Evolutionary conservation across 495 filamentous ascomycete genomes (phyloP), one percentile per base, ranked within the genome.

Genomic region (Penicillium lividum): DNA sequence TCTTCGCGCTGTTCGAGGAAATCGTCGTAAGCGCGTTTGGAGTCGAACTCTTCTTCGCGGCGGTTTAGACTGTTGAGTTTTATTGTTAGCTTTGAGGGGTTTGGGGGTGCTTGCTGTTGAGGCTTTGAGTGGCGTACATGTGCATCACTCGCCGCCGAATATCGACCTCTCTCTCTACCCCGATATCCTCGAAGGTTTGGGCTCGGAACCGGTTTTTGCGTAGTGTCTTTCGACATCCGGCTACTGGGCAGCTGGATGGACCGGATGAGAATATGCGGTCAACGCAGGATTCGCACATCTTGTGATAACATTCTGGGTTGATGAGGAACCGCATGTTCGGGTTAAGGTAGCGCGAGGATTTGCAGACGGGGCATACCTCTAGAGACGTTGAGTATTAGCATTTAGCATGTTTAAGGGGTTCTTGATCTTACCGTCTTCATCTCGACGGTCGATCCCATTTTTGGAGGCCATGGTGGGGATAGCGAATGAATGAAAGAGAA

Each of bases 231-330:
- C 82, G 81, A 73, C 94, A 99, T 16, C 87, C 89, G 1, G 92
- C 88, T 56, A 96, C 89, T 5, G 94, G 94, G 63, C 94, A 99
- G 46, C 89, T 86, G 11, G 92, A 88, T 0, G 95, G 94, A 0
- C 94, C 93, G 25, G 87, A 85, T 27, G 88, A 89, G 83, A 97
- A 98, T 59, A 97, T 90, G 28, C 93, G 88, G 77, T 92, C 90
- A 50, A 98, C 93, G 79, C 94, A 98, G 34, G 88, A 90, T 65
- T 87, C 84, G 76, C 94, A 99, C 91, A 99, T 97, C 60, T 89
- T 90, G 82, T 99, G 94, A 81, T 98, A 99, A 82, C 94, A 99
- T 78, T 95, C 91, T 16, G 93, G 90, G 73, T 97, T 96, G 73
- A 98, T 90, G 60, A 95, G 89, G 75, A 99, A 97, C 52, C 83